phyloP scores from a whole-genome alignment of 176 grass and related monocot genomes.

The Carex pumila region DNA sequence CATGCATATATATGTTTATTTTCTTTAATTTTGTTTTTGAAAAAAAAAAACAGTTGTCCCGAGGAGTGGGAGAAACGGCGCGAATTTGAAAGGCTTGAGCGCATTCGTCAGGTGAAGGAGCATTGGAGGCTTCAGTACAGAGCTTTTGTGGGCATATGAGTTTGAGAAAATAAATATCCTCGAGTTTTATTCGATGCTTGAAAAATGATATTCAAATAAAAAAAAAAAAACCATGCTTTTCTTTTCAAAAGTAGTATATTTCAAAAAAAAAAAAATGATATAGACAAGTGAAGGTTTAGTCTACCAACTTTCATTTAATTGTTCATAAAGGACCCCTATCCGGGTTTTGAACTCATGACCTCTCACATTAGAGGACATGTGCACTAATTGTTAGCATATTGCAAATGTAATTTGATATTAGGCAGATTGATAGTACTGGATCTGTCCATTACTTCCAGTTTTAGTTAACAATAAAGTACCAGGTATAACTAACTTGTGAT shows the following conservation, averaged over 20 bases:
- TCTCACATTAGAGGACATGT: too few species aligned
- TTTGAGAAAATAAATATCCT: background rate
- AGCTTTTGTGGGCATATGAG: conserved; percentile 59
- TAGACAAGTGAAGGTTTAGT: too few species aligned
- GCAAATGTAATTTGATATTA: background rate
- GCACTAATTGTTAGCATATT: background rate
- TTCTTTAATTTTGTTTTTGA: background rate
- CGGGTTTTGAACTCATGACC: too few species aligned
- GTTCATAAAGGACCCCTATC: too few species aligned
- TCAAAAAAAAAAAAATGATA: too few species aligned
- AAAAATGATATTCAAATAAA: background rate
- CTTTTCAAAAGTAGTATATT: background rate
- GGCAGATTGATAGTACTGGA: background rate
- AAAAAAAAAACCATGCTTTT: background rate
- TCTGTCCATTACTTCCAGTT: background rate
- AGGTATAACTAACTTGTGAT: background rate
- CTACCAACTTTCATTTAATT: too few species aligned
- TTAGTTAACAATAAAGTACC: background rate
- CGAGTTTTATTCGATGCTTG: background rate
- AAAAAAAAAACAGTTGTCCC: conserved; percentile 43
- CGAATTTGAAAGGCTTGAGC: conserved; percentile 51
- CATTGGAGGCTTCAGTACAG: conserved; percentile 60
- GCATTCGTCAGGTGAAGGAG: conserved; percentile 61
- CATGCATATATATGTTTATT: background rate
- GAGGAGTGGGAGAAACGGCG: conserved; percentile 64